A percentile compares a stretch with the other conserved stretches of the same genome.
phyloP scores from a whole-genome alignment of 192 early-diverging fungal species.

The Coemansia asiatica region DNA sequence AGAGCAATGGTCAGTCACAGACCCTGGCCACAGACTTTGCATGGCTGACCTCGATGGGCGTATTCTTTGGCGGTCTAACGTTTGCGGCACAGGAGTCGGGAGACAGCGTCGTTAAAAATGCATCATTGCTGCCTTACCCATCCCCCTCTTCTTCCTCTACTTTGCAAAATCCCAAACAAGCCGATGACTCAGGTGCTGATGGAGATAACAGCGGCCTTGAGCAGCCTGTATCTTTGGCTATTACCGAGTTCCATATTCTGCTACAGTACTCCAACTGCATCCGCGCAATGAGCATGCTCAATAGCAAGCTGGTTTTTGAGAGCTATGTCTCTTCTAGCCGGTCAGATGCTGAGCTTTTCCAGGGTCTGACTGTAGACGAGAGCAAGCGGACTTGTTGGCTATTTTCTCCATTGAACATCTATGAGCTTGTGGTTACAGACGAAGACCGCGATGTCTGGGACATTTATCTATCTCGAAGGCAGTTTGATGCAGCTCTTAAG shows the following conservation, averaged over 20 bases:
- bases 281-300: conserved; percentile 77
- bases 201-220: conserved; percentile 41
- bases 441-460: conserved; percentile 96
- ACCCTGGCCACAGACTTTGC: conserved; percentile 66
- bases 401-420: conserved; percentile 77
- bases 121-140: conserved; percentile 82
- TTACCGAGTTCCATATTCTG: conserved; percentile 89
- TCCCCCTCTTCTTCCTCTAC: conserved; percentile 20
- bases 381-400: conserved; percentile 90
- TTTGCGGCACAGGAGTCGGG: conserved; percentile 73
- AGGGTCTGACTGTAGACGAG: conserved; percentile 72
- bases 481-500: conserved; percentile 79
- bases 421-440: conserved; percentile 86
- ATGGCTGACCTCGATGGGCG: conserved; percentile 88
- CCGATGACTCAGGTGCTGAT: conserved; percentile 11
- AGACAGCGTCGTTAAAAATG: conserved; percentile 79
- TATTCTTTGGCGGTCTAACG: conserved; percentile 80
- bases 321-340: conserved; percentile 61
- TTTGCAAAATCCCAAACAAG: too few relatives aligned
- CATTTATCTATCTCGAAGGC: conserved; percentile 76
- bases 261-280: conserved; percentile 78
- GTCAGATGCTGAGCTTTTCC: conserved; percentile 57
- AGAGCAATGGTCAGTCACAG: conserved; percentile 1
- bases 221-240: conserved; percentile 71
- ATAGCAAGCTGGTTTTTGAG: conserved; percentile 80